Conservation (phyloP, 2,329 filamentous ascomycete species). For the Penicillium aurantiogriseum region DNA sequence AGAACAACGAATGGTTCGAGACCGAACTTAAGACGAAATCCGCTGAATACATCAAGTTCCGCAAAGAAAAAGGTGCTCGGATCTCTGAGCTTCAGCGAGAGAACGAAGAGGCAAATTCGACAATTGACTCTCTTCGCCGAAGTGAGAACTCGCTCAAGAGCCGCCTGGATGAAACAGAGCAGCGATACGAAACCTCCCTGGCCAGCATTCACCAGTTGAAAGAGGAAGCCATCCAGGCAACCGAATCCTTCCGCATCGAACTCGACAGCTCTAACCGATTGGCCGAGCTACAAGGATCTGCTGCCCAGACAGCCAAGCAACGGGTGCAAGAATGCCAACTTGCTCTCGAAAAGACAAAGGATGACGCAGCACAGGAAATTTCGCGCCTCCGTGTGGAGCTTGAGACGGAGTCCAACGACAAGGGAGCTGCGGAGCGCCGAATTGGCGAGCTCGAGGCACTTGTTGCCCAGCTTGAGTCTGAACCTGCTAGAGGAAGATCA, state of each 20-base stretch:
- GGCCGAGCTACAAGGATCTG: constrained; percentile 66
- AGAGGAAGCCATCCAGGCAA: constrained; percentile 75
- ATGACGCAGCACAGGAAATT: constrained; percentile 61
- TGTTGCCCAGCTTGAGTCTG: constrained; percentile 60
- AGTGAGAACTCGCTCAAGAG: constrained; percentile 77
- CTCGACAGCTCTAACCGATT: constrained; percentile 77
- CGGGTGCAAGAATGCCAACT: constrained; percentile 59
- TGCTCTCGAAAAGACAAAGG: constrained; percentile 58
- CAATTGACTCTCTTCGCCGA: constrained; percentile 72
- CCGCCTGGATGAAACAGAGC: constrained; percentile 77
- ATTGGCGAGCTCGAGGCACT: constrained; percentile 65
- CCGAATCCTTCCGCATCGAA: constrained; percentile 84
- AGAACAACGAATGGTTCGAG: constrained; percentile 91
- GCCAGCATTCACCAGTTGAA: constrained; percentile 80
- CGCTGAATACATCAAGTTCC: constrained; percentile 80
- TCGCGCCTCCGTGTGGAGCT: constrained; percentile 54
- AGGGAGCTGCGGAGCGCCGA: constrained; percentile 60
- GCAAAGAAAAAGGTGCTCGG: constrained; percentile 90
- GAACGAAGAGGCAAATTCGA: constrained; percentile 79
- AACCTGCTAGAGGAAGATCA: constrained; percentile 48
- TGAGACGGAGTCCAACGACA: constrained; percentile 59
- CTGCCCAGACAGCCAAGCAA: constrained; percentile 58
- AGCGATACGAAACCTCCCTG: constrained; percentile 82
- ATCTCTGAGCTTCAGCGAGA: constrained; percentile 85
- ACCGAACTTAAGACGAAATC: constrained; percentile 87